These are phyloP conservation scores for Monilinia fructigena DNA, from an alignment of 2,329 filamentous ascomycete species.

Conservation along the genomic window DNA sequence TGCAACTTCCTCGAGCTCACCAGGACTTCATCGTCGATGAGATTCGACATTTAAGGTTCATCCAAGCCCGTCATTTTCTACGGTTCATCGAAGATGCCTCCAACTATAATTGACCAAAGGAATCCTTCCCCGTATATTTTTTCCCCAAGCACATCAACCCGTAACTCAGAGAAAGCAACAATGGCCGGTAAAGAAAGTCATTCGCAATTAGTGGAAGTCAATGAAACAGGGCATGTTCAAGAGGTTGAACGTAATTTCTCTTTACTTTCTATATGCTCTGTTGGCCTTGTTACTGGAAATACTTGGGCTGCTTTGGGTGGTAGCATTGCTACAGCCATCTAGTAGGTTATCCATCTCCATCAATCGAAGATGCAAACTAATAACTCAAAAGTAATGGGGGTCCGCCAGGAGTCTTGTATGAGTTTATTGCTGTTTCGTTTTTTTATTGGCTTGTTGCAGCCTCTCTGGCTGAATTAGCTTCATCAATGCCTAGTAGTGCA, in stretches of 20 bases:
- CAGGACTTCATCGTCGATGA: neutral
- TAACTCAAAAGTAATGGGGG: constrained; percentile 58
- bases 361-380: constrained; percentile 1
- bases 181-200: constrained; percentile 16
- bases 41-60: neutral
- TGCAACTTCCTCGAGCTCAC: neutral
- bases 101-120: neutral
- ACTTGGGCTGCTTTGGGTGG: constrained; percentile 49
- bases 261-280: constrained; percentile 47
- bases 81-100: neutral
- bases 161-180: constrained; percentile 26
- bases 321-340: constrained; percentile 43
- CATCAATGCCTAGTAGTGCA: constrained; percentile 35
- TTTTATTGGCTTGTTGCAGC: constrained; percentile 53
- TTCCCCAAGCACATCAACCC: constrained; percentile 5
- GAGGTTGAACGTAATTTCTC: constrained; percentile 52
- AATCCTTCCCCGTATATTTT: neutral
- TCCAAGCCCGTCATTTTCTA: neutral
- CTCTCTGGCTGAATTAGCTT: constrained; percentile 45
- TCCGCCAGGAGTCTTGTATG: constrained; percentile 60
- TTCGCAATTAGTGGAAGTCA: constrained; percentile 39
- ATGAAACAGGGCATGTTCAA: constrained; percentile 52
- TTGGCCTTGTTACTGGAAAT: constrained; percentile 48
- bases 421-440: constrained; percentile 53
- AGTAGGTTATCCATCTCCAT: constrained; percentile 21